These are phyloP conservation scores for Heliamphora pulchella DNA, from an alignment of 179 eudicot species.

Conservation along the genomic window DNA sequence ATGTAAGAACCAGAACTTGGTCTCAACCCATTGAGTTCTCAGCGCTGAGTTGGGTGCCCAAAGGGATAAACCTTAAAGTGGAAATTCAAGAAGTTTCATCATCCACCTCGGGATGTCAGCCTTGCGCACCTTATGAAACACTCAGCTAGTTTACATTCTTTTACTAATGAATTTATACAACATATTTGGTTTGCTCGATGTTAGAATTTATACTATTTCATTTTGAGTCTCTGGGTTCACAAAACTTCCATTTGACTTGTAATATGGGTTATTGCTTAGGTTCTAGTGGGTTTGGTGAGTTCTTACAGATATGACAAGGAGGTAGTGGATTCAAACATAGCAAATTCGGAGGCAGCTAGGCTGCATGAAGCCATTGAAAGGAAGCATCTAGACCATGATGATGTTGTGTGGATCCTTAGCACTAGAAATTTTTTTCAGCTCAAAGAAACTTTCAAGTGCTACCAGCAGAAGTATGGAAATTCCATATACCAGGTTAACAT, in stretches of 20 bases:
- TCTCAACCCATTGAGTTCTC: slow-evolving; percentile 1
- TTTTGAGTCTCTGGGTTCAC: background rate
- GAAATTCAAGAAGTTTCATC: background rate
- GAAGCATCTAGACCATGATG: slow-evolving; percentile 53
- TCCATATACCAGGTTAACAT: slow-evolving; percentile 46
- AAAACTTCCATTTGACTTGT: background rate
- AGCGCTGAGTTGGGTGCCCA: background rate
- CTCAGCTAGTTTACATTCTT: background rate
- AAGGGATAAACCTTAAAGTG: background rate
- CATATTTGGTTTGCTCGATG: background rate
- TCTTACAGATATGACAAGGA: slow-evolving; percentile 66
- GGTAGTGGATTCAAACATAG: slow-evolving; percentile 46
- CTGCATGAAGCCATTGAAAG: slow-evolving; percentile 40
- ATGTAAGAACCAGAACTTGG: background rate
- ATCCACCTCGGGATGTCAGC: background rate
- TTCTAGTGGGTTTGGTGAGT: slow-evolving; percentile 62
- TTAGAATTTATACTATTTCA: background rate
- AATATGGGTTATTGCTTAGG: slow-evolving; percentile 29
- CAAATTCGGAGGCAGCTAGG: slow-evolving; percentile 52
- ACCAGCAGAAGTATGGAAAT: slow-evolving; percentile 43
- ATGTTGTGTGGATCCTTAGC: slow-evolving; percentile 50
- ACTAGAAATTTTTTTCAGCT: slow-evolving; percentile 71
- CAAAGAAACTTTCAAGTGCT: slow-evolving; percentile 52
- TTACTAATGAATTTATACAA: background rate
- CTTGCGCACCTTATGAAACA: background rate